Percentiles rank a stretch among this genome's conserved stretches.
Conservation (phyloP, 768 basidiomycete genomes). For the Panellus pusillus region DNA sequence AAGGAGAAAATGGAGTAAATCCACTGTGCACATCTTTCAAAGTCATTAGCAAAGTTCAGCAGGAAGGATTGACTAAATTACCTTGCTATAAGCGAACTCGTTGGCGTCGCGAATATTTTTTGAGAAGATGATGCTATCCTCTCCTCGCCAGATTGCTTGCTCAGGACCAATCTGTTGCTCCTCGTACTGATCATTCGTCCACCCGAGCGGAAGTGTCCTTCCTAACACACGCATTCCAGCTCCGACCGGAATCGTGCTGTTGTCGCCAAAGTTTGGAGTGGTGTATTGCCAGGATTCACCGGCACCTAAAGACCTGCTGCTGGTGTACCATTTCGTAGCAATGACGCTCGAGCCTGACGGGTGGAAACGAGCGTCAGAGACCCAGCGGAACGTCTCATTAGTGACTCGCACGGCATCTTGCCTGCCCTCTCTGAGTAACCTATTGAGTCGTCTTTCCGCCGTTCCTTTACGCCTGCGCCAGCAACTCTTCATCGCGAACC, state of each 20-base stretch:
- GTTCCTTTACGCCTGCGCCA: constrained; percentile 54
- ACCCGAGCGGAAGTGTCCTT: constrained; percentile 56
- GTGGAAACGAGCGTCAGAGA: constrained; percentile 71
- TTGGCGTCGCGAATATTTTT: constrained; percentile 60
- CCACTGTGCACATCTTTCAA: constrained; percentile 63
- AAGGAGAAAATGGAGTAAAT: constrained; percentile 71
- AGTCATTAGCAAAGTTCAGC: not conserved
- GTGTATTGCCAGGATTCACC: constrained; percentile 74
- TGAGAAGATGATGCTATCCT: constrained; percentile 61
- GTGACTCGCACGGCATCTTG: constrained; percentile 53
- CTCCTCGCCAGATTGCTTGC: constrained; percentile 62
- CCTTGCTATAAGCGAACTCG: constrained; percentile 64
- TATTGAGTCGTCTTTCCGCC: constrained; percentile 40
- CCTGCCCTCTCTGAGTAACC: constrained; percentile 62
- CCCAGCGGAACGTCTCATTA: constrained; percentile 74
- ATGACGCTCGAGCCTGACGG: constrained; percentile 60
- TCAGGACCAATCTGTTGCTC: constrained; percentile 76
- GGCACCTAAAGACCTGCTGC: constrained; percentile 60
- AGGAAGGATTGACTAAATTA: constrained; percentile 22
- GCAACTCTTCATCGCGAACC: constrained; percentile 44
- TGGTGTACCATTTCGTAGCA: constrained; percentile 81
- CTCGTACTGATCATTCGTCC: constrained; percentile 58
- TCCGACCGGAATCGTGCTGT: constrained; percentile 35
- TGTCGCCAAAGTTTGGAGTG: constrained; percentile 44
- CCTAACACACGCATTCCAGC: constrained; percentile 57